phyloP scores from a whole-genome alignment of 106 monocot species.

The Apostasia shenzhenica region DNA sequence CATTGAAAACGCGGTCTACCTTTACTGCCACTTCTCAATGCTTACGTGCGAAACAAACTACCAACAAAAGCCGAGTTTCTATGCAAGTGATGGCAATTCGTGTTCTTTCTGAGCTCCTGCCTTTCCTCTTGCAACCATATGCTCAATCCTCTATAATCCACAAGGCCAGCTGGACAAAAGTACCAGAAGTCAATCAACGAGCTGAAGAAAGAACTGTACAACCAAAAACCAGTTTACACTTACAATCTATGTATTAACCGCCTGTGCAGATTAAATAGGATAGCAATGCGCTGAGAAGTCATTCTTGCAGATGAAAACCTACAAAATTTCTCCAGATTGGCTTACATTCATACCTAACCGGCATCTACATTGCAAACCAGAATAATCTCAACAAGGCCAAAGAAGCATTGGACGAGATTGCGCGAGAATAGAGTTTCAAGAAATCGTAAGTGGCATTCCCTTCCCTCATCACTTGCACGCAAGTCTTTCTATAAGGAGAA shows the following conservation, averaged over 20 bases:
- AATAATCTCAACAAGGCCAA: conserved; percentile 27
- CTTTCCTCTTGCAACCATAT: conserved; percentile 87
- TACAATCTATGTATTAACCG: conserved; percentile 66
- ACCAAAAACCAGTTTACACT: conserved; percentile 72
- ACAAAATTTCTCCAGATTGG: conserved; percentile 55
- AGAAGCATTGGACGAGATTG: conserved; percentile 65
- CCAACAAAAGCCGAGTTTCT: conserved; percentile 55
- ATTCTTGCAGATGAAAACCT: conserved; percentile 50
- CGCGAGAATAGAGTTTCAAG: conserved; percentile 57
- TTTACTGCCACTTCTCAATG: conserved; percentile 74
- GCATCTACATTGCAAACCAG: conserved; percentile 50
- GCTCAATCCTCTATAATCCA: conserved; percentile 50
- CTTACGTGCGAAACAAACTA: conserved; percentile 48
- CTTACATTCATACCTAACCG: conserved; percentile 62
- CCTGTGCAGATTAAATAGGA: conserved; percentile 40
- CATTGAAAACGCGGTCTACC: conserved; percentile 64
- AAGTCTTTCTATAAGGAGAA: conserved; percentile 35
- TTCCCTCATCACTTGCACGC: conserved; percentile 58
- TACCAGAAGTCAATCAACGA: conserved; percentile 40
- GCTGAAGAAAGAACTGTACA: conserved; percentile 61
- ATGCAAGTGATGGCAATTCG: conserved; percentile 58
- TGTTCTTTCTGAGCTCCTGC: conserved; percentile 45
- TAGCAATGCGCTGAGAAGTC: conserved; percentile 40
- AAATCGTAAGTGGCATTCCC: conserved; percentile 58
- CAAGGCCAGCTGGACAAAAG: conserved; percentile 40